Percentiles rank a stretch among this genome's conserved stretches.
Conservation (phyloP, 2,329 filamentous ascomycete species). For the Diplodia sapinea region DNA sequence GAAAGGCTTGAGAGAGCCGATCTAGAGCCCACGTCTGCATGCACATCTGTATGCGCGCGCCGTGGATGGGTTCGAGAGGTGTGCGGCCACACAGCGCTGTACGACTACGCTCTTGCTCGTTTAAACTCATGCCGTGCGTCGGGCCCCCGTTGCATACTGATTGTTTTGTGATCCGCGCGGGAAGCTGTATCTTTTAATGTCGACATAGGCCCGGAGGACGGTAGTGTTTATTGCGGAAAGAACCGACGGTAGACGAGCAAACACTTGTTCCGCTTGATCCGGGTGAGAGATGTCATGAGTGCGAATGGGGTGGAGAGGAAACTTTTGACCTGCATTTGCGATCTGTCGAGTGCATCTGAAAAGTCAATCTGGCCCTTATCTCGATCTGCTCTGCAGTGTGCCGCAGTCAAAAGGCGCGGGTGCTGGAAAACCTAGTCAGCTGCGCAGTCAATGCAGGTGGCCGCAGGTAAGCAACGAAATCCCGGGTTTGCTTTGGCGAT, state of each 20-base stretch:
- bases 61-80: not conserved
- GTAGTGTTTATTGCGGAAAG: not conserved
- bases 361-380: not conserved
- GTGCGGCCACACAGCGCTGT: slow-evolving; percentile 1
- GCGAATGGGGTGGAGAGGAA: not conserved
- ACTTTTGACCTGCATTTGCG: slow-evolving; percentile 4
- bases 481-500: slow-evolving; percentile 3
- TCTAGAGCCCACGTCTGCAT: not conserved
- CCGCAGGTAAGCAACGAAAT: slow-evolving; percentile 4
- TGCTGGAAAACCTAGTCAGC: not conserved
- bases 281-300: not conserved
- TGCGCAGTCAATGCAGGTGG: slow-evolving; percentile 14
- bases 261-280: not conserved
- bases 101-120: not conserved
- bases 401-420: slow-evolving; percentile 5
- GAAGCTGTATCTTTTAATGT: not conserved
- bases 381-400: slow-evolving; percentile 16
- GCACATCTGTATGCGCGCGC: slow-evolving; percentile 2
- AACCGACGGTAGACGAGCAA: not conserved
- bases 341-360: not conserved
- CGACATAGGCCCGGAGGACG: not conserved
- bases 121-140: slow-evolving; percentile 11
- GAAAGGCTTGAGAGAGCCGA: not conserved
- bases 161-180: not conserved
- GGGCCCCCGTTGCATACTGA: not conserved